Conservation (phyloP, 169 alveolate species). For the Cyclospora cayetanensis region DNA sequence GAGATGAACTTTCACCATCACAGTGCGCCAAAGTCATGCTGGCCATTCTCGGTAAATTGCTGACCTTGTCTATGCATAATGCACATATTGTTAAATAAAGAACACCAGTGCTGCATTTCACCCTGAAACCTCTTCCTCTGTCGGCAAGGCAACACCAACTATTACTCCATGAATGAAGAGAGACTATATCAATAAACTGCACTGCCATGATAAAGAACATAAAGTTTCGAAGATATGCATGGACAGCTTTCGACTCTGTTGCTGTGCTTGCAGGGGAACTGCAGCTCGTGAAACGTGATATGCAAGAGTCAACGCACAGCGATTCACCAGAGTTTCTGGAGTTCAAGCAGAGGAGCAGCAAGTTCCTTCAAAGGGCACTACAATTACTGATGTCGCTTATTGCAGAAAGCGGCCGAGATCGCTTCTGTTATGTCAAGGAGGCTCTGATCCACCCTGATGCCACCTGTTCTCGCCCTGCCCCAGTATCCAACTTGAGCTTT, state of each 20-base stretch:
- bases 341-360: conserved; percentile 45
- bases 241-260: too few relatives aligned
- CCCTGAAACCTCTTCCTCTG: too few relatives aligned
- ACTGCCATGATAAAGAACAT: too few relatives aligned
- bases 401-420: conserved; percentile 68
- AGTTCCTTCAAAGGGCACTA: conserved; percentile 31
- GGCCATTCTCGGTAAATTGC: conserved; percentile 46
- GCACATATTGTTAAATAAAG: background rate
- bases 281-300: conserved; percentile 60
- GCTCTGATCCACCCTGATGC: conserved; percentile 67
- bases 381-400: conserved; percentile 39
- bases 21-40: conserved; percentile 51
- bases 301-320: conserved; percentile 14
- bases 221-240: too few relatives aligned
- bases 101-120: background rate
- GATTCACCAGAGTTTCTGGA: conserved; percentile 61
- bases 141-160: too few relatives aligned
- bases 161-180: too few relatives aligned
- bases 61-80: background rate
- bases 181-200: too few relatives aligned
- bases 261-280: conserved; percentile 54
- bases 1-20: conserved; percentile 29
- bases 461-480: conserved; percentile 66
- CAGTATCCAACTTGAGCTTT: background rate
- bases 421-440: conserved; percentile 67